A percentile compares a stretch with the other conserved stretches of the same genome.
These are phyloP conservation scores for Castanea crenata DNA, from an alignment of 306 rosid species.

Conservation along the genomic window DNA sequence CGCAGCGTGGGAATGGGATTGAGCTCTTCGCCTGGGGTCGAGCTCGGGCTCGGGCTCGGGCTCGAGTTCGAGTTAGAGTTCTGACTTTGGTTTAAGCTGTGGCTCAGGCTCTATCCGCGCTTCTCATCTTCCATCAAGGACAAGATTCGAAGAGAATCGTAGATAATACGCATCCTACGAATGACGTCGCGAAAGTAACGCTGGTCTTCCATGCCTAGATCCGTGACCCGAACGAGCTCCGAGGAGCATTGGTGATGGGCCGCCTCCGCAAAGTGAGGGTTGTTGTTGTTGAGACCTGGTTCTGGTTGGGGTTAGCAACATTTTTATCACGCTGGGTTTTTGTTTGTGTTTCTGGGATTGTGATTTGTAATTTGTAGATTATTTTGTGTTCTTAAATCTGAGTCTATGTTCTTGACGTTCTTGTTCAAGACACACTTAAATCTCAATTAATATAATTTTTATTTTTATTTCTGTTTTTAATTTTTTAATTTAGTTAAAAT, in stretches of 20 bases:
- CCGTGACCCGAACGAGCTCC: constrained; percentile 75
- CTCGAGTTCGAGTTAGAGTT: too few species aligned
- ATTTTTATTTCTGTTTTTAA: too few species aligned
- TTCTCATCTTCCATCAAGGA: constrained; percentile 49
- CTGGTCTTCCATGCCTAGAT: constrained; percentile 53
- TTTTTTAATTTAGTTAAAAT: too few species aligned
- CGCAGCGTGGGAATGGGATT: background rate
- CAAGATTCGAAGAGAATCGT: constrained; percentile 67
- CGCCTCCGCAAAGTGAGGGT: constrained; percentile 24
- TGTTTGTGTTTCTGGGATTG: too few species aligned
- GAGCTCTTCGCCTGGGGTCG: constrained; percentile 7
- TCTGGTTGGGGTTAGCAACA: background rate
- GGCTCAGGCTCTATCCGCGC: constrained; percentile 14
- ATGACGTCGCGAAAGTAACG: constrained; percentile 58
- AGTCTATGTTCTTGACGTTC: too few species aligned
- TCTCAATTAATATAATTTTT: too few species aligned
- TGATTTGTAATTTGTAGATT: too few species aligned
- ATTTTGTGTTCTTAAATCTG: too few species aligned
- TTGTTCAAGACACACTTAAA: too few species aligned
- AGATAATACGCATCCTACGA: constrained; percentile 67
- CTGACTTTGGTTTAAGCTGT: background rate
- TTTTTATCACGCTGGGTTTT: too few species aligned
- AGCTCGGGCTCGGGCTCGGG: too few species aligned
- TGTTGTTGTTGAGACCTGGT: constrained; percentile 15
- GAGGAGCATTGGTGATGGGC: constrained; percentile 31